Evolutionary conservation across 1,139 yeast genomes (phyloP).

Genomic region (Taphrina pruni): DNA sequence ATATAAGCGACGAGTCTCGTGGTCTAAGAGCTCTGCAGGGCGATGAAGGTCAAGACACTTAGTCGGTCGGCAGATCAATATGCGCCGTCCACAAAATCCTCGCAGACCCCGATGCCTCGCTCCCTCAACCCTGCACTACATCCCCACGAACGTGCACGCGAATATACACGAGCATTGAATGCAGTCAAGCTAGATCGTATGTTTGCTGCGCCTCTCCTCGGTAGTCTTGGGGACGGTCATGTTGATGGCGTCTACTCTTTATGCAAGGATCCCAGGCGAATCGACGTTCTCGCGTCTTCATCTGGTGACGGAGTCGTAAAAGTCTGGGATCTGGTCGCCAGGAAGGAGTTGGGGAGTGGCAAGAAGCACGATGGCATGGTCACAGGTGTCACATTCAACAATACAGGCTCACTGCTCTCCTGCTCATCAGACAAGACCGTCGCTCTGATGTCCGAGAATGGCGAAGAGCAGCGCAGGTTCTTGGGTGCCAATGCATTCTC

Average conservation of each 20-base stretch:
- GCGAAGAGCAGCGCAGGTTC: slow-evolving; percentile 65
- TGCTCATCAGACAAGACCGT: slow-evolving; percentile 92
- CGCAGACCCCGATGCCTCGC: slow-evolving; percentile 85
- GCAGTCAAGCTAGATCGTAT: slow-evolving; percentile 94
- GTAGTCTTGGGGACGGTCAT: slow-evolving; percentile 94
- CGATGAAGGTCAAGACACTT: slow-evolving; percentile 41
- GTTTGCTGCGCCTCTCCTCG: slow-evolving; percentile 95
- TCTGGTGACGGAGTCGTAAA: slow-evolving; percentile 94
- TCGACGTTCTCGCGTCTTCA: slow-evolving; percentile 84
- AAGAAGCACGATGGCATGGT: slow-evolving; percentile 92
- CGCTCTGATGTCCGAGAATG: slow-evolving; percentile 69
- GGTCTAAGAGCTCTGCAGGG: neutral
- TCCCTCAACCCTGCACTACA: slow-evolving; percentile 93
- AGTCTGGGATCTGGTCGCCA: slow-evolving; percentile 83
- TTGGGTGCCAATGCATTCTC: slow-evolving; percentile 84
- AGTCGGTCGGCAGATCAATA: slow-evolving; percentile 37
- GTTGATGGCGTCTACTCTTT: slow-evolving; percentile 92
- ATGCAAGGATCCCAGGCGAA: slow-evolving; percentile 73
- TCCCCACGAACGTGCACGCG: slow-evolving; percentile 96
- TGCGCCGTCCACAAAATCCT: slow-evolving; percentile 44
- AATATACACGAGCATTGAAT: slow-evolving; percentile 89
- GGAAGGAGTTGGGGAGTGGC: slow-evolving; percentile 75
- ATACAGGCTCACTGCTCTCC: slow-evolving; percentile 69
- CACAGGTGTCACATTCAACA: slow-evolving; percentile 82
- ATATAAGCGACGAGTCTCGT: neutral